Evolutionary conservation across 495 filamentous ascomycete species (phyloP).

Genomic region (Tuber borchii): DNA sequence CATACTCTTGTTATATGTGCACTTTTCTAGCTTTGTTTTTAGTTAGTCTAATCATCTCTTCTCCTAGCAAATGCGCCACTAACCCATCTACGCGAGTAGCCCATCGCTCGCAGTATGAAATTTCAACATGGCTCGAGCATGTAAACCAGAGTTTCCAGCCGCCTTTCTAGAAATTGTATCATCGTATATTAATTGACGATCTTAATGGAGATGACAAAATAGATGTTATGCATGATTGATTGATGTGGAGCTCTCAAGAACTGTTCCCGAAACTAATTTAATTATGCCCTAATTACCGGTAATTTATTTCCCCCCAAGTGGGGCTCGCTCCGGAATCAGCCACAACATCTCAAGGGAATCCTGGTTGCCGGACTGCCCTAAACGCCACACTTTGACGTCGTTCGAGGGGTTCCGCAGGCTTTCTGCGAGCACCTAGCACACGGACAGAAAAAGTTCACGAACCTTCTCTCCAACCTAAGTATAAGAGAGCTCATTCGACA

Average conservation of each 20-base stretch:
- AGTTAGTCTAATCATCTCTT: no score
- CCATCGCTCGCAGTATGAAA: background rate
- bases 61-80: no score
- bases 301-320: background rate
- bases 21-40: no score
- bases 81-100: no score
- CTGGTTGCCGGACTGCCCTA: background rate
- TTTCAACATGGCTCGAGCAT: background rate
- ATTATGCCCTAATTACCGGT: background rate
- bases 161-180: background rate
- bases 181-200: background rate
- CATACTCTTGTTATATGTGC: no score
- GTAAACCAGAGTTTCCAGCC: background rate
- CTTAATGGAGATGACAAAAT: background rate
- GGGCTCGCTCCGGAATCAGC: background rate
- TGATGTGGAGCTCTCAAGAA: background rate
- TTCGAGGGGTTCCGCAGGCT: background rate
- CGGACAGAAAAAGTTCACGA: background rate
- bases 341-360: background rate
- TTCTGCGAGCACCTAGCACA: background rate
- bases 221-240: background rate
- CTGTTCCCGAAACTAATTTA: background rate
- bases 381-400: slow-evolving; percentile 2
- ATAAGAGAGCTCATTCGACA: background rate
- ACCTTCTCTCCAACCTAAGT: background rate